A percentile compares a stretch with the other conserved stretches of the same genome.
These are phyloP conservation scores for Geopyxis carbonaria DNA, from an alignment of 495 filamentous ascomycete species.

Conservation along the genomic window DNA sequence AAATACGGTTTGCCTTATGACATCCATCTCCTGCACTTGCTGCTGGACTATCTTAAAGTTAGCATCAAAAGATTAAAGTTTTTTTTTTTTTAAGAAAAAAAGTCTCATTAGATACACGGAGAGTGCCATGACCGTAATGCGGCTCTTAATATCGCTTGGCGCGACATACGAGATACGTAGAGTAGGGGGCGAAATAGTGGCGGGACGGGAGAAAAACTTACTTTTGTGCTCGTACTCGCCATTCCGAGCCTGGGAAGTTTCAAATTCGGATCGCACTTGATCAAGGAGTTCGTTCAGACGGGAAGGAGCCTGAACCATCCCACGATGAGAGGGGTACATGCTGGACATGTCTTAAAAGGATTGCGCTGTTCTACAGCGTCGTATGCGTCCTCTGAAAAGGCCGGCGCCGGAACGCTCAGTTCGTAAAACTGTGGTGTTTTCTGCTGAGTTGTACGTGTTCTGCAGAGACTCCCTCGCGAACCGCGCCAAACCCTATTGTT, in stretches of 20 bases:
- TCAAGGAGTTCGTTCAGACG: slow-evolving; percentile 85
- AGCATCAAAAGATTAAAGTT: slow-evolving; percentile 6
- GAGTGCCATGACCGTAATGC: too few species aligned
- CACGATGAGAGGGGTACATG: slow-evolving; percentile 72
- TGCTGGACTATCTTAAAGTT: slow-evolving; percentile 43
- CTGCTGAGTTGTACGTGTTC: too few species aligned
- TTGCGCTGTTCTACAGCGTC: not conserved
- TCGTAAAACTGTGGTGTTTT: too few species aligned
- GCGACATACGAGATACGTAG: too few species aligned
- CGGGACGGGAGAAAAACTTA: slow-evolving; percentile 39
- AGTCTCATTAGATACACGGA: too few species aligned
- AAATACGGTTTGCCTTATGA: slow-evolving; percentile 80
- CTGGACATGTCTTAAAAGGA: slow-evolving; percentile 35
- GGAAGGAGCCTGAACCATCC: slow-evolving; percentile 56
- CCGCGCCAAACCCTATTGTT: too few species aligned
- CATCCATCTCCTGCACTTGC: slow-evolving; percentile 82
- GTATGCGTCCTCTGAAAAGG: too few species aligned
- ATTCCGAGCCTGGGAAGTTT: slow-evolving; percentile 54
- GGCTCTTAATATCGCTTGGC: too few species aligned
- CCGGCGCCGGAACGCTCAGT: too few species aligned
- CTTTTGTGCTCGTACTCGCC: slow-evolving; percentile 79
- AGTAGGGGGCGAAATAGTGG: too few species aligned
- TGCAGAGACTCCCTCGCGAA: too few species aligned
- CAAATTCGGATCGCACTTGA: slow-evolving; percentile 77
- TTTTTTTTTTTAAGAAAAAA: too few species aligned